These are phyloP conservation scores for Arachis hypogaea DNA, from an alignment of 306 rosid species.

Conservation along the genomic window DNA sequence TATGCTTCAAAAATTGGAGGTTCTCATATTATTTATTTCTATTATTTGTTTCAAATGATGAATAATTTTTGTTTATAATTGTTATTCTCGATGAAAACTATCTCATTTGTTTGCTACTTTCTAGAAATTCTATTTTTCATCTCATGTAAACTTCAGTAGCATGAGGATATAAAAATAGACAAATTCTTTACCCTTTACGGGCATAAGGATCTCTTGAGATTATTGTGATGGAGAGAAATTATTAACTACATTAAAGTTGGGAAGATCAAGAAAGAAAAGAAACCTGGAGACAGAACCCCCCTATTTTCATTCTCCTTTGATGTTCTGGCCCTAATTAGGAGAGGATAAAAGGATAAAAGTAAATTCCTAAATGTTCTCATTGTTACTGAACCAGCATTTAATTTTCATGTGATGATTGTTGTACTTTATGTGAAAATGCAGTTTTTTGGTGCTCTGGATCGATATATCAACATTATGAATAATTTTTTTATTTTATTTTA, in stretches of 20 bases:
- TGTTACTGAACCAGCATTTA: neutral
- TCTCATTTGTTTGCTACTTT: neutral
- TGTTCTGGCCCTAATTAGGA: neutral
- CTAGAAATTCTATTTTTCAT: neutral
- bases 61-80: conserved; percentile 15
- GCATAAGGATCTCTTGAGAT: neutral
- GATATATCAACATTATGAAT: too few species aligned
- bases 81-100: neutral
- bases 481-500: too few species aligned
- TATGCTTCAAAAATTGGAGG: conserved; percentile 89
- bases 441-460: conserved; percentile 21
- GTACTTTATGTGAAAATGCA: conserved; percentile 28
- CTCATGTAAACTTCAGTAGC: neutral
- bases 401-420: neutral
- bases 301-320: conserved; percentile 13
- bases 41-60: neutral
- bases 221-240: neutral
- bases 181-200: neutral
- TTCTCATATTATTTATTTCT: conserved; percentile 37
- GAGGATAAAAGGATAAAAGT: neutral
- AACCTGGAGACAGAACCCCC: neutral
- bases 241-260: neutral
- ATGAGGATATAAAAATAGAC: neutral
- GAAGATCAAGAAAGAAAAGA: neutral
- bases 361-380: conserved; percentile 31